Evolutionary conservation across 2,329 filamentous ascomycete genomes (phyloP), one percentile per base, ranked within the genome.

Genomic region (Colletotrichum spinosum): DNA sequence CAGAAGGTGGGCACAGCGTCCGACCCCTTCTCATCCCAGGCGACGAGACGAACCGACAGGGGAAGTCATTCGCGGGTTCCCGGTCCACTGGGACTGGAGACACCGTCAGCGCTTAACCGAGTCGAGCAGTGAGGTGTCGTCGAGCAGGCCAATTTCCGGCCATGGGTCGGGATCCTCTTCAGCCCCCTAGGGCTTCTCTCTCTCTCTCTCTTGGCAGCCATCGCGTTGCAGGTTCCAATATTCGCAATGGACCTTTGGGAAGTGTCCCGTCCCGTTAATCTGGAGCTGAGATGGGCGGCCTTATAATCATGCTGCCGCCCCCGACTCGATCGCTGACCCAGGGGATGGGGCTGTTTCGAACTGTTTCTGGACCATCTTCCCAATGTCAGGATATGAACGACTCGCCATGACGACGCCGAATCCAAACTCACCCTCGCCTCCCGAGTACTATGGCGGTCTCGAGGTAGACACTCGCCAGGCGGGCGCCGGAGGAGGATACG

Each of bases 41-140:
- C 38, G 38, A 56, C 17, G 46, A 35, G 33, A 37, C 45, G 25
- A 25, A 13, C 11, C n/a, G 13, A 15, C 38, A 33, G 25, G 44
- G 57, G 50, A 61, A 48, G 41, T 48, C 35, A 65, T 62, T 62
- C 46, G 62, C 48, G 46, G 52, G 62, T 11, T 42, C 17, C 8
- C 42, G 48, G 25, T 53, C 46, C 52, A 62, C 48, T 45, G 17
- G 34, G 48, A 25, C 61, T 49, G 52, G 48, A 54, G 15, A 25
- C 25, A 41, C 38, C 6, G 41, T 62, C 57, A 49, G 62, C 62
- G 62, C 62, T 65, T 65, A 52, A n/a, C 56, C 62, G 11, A 37
- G 48, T n/a, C 12, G 8, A 56, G 62, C 11, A 52, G 53, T 44
- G 35, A 49, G n/a, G 35, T 13, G 37, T 37, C 33, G 35, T 33